These are phyloP conservation scores for Aspergillus fumigatus DNA, from an alignment of 2,329 filamentous ascomycete genomes.

Conservation along the genomic window DNA sequence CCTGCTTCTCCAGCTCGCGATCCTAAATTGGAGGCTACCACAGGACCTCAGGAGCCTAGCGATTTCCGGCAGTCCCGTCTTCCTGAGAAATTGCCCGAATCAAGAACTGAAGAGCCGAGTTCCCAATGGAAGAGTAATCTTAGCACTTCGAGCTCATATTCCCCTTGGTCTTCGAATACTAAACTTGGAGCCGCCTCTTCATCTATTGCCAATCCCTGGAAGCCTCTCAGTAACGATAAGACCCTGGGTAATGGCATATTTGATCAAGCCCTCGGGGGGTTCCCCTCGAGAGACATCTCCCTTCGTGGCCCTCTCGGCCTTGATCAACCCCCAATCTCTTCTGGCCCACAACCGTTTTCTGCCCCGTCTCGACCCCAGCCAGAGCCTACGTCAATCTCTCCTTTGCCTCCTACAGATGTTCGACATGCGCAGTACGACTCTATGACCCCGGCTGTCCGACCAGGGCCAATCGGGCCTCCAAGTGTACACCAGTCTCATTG, in stretches of 20 bases:
- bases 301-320: conserved; percentile 39
- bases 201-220: conserved; percentile 53
- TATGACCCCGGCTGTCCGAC: conserved; percentile 38
- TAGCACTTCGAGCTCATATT: conserved; percentile 33
- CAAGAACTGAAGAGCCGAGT: conserved; percentile 30
- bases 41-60: conserved; percentile 25
- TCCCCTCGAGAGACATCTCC: conserved; percentile 41
- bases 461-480: conserved; percentile 46
- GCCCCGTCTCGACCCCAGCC: conserved; percentile 26
- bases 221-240: conserved; percentile 51
- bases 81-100: conserved; percentile 20
- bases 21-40: conserved; percentile 22
- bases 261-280: conserved; percentile 49
- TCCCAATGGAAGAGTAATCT: conserved; percentile 37
- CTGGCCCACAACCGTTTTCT: conserved; percentile 28
- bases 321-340: conserved; percentile 35
- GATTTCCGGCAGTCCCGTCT: conserved; percentile 17
- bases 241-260: conserved; percentile 62
- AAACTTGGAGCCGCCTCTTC: conserved; percentile 32
- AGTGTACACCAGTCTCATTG: conserved; percentile 30
- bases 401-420: conserved; percentile 38
- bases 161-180: conserved; percentile 33
- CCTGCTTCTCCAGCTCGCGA: conserved; percentile 30
- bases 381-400: conserved; percentile 31
- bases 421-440: conserved; percentile 35